These are phyloP conservation scores for Solanum hybrid DNA, from an alignment of 305 asterid species.

Conservation along the genomic window DNA sequence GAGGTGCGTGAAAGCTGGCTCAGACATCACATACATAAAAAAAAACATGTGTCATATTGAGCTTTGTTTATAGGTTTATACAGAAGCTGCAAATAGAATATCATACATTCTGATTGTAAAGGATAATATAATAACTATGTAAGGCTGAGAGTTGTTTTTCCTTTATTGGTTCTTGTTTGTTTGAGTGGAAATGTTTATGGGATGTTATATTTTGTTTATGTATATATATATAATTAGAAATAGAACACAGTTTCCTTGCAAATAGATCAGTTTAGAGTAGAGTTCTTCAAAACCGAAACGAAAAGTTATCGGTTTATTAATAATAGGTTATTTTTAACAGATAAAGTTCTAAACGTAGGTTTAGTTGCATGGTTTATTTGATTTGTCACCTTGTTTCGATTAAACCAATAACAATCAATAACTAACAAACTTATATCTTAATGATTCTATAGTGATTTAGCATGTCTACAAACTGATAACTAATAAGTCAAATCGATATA, in stretches of 20 bases:
- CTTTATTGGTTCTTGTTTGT: neutral
- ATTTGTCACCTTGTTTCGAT: too few species aligned
- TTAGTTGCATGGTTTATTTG: neutral
- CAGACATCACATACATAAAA: neutral
- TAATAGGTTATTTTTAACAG: neutral
- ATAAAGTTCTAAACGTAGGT: too few species aligned
- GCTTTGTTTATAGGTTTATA: neutral
- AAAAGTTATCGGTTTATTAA: too few species aligned
- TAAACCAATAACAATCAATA: neutral
- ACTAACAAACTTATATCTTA: neutral
- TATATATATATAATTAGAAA: neutral
- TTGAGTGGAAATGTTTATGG: neutral
- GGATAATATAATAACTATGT: neutral
- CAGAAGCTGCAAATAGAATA: neutral
- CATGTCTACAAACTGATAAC: fast-evolving
- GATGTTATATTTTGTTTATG: neutral
- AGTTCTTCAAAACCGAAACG: neutral
- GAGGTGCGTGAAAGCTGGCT: neutral
- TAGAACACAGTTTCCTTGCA: neutral
- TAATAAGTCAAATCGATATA: neutral
- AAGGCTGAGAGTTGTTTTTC: neutral
- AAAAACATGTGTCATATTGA: neutral
- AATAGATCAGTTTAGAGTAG: neutral
- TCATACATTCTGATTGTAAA: neutral
- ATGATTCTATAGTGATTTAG: too few species aligned